These are phyloP conservation scores for Neotropicomus parvogracilis DNA, from an alignment of 1,284 basidiomycete genomes.

Conservation along the genomic window DNA sequence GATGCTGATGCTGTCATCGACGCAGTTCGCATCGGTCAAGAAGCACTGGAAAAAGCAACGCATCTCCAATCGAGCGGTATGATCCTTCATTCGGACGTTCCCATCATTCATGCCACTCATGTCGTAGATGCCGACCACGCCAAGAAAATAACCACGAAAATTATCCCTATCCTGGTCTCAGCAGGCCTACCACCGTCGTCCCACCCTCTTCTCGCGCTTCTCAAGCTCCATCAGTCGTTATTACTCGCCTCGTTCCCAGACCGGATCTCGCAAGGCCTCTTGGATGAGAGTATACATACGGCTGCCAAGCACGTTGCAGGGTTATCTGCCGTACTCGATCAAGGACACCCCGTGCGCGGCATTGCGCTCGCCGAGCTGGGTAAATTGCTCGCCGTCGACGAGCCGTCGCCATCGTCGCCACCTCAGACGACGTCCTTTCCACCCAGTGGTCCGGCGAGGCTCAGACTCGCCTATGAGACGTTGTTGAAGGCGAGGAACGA, in stretches of 20 bases:
- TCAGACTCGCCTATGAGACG: slow-evolving; percentile 61
- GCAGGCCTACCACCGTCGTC: slow-evolving; percentile 55
- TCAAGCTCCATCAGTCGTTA: slow-evolving; percentile 65
- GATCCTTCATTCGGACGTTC: slow-evolving; percentile 10
- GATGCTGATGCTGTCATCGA: slow-evolving; percentile 55
- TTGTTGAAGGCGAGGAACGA: slow-evolving; percentile 59
- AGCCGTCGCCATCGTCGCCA: slow-evolving; percentile 41
- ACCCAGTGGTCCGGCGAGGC: slow-evolving; percentile 57
- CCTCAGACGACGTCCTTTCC: slow-evolving; percentile 43
- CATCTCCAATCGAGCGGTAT: slow-evolving; percentile 54
- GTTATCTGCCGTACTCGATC: slow-evolving; percentile 48
- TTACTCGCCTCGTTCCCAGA: slow-evolving; percentile 51
- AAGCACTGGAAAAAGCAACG: slow-evolving; percentile 68
- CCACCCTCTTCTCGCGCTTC: slow-evolving; percentile 74
- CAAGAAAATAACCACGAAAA: slow-evolving; percentile 57
- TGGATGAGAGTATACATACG: slow-evolving; percentile 64
- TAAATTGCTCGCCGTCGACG: slow-evolving; percentile 76
- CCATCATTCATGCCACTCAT: background rate
- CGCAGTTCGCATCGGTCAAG: slow-evolving; percentile 60
- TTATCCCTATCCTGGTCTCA: slow-evolving; percentile 58
- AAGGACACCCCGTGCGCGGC: slow-evolving; percentile 77
- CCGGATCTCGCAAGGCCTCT: slow-evolving; percentile 40
- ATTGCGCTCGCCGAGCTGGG: slow-evolving; percentile 78
- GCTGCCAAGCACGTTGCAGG: slow-evolving; percentile 59
- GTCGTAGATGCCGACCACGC: slow-evolving; percentile 53